These are phyloP conservation scores for Colletotrichum tamarilloi DNA, from an alignment of 2,329 filamentous ascomycete genomes.

Conservation along the genomic window DNA sequence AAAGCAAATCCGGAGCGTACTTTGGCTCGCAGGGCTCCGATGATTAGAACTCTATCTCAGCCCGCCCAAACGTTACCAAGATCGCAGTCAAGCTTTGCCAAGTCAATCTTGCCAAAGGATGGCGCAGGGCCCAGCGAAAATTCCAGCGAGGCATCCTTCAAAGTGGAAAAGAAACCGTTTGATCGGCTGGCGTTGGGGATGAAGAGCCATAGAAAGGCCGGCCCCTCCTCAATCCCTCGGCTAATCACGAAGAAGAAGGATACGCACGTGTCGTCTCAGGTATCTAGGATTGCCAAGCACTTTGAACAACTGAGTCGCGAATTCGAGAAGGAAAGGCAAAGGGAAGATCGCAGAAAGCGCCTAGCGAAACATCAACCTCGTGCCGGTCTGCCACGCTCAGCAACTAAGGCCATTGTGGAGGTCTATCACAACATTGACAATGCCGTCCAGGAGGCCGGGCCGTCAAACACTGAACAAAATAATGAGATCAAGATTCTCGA, in stretches of 20 bases:
- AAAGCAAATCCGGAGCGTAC: slow-evolving; percentile 47
- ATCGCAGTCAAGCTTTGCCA: slow-evolving; percentile 56
- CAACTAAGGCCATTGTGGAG: slow-evolving; percentile 95
- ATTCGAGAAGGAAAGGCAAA: slow-evolving; percentile 93
- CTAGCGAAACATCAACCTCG: slow-evolving; percentile 80
- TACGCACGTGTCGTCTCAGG: slow-evolving; percentile 86
- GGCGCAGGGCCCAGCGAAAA: slow-evolving; percentile 43
- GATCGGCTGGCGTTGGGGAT: slow-evolving; percentile 77
- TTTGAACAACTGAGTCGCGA: slow-evolving; percentile 97
- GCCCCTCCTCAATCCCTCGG: slow-evolving; percentile 85
- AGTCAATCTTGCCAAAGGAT: slow-evolving; percentile 51
- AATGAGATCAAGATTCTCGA: slow-evolving; percentile 31
- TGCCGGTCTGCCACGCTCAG: slow-evolving; percentile 85
- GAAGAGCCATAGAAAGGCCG: slow-evolving; percentile 67
- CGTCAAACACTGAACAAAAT: slow-evolving; percentile 64
- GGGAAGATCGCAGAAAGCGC: slow-evolving; percentile 79
- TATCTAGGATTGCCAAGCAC: slow-evolving; percentile 92
- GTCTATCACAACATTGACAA: slow-evolving; percentile 95
- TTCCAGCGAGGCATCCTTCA: slow-evolving; percentile 53
- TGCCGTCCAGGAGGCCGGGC: slow-evolving; percentile 84
- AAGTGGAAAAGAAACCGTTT: slow-evolving; percentile 79
- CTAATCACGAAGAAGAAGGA: slow-evolving; percentile 82
- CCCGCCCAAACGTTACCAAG: slow-evolving; percentile 59
- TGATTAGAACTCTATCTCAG: slow-evolving; percentile 65
- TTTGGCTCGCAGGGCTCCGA: slow-evolving; percentile 59